These are phyloP conservation scores for Gastrodia elata DNA, from an alignment of 106 monocot species.

Conservation along the genomic window DNA sequence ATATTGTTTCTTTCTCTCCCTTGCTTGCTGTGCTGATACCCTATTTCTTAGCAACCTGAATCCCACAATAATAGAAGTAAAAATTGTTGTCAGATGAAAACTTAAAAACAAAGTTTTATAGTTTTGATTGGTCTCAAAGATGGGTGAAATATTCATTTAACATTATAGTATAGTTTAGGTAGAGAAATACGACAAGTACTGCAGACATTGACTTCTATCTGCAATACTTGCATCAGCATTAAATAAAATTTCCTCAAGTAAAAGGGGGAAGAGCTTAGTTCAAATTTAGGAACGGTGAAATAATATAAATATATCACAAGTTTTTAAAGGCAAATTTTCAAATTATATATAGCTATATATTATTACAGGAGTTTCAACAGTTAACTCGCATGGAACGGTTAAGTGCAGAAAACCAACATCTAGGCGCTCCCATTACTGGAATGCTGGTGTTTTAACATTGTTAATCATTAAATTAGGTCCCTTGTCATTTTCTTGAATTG, in stretches of 20 bases:
- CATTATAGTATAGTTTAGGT: not conserved
- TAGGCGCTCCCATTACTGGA: too few relatives aligned
- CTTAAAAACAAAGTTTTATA: not conserved
- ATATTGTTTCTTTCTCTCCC: slow-evolving; percentile 66
- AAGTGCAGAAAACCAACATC: too few relatives aligned
- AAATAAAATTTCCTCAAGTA: not conserved
- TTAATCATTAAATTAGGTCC: too few relatives aligned
- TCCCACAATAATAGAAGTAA: not conserved
- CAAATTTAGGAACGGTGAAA: too few relatives aligned
- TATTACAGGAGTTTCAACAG: too few relatives aligned
- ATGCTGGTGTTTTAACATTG: too few relatives aligned
- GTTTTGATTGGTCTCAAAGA: not conserved
- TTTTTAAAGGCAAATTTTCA: too few relatives aligned
- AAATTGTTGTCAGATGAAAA: not conserved
- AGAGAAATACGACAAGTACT: not conserved
- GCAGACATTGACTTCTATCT: not conserved
- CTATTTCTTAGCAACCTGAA: slow-evolving; percentile 57
- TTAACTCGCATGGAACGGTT: too few relatives aligned
- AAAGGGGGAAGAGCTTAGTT: too few relatives aligned
- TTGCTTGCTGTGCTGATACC: slow-evolving; percentile 63
- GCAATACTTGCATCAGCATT: not conserved
- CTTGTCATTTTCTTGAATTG: too few relatives aligned
- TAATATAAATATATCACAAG: too few relatives aligned
- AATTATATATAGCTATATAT: too few relatives aligned
- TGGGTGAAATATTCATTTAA: not conserved